Base-by-base conservation (phyloP, 306 rosid genomes). In the Cicer arietinum region DNA sequence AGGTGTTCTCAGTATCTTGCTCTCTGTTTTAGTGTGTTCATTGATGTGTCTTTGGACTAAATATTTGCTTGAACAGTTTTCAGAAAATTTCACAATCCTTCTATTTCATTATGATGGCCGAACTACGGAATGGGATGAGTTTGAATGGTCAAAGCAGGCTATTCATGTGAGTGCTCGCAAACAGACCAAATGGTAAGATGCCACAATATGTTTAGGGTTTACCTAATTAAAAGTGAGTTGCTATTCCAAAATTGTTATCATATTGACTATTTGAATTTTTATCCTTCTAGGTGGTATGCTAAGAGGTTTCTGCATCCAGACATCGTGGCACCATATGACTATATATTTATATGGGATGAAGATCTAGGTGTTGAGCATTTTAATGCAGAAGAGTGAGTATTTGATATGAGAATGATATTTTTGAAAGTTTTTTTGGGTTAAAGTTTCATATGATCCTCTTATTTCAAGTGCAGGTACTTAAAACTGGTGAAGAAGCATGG, bases 321-420 rank as follows among this genome's bases (percentile, higher is more conserved):
- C 83, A 88, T 95, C 74, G 98, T 95, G 67, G 97, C 98, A n/a
- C 85, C 92, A n/a, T 95, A 95, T 54, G 99, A 95, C 85, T 95
- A 95, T 86, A 88, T 95, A 75, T 95, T 95, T 81, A 82, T 95
- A 72, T 95, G 99, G 99, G 99, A 92, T 83, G 98, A 95, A 83
- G 99, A 92, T 87, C 85, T 95, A 10, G 99, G 99, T 40, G 97
- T 95, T 10, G 98, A 95, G 85, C 95, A 95, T 86, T 95, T 95
- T 66, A 72, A 92, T 80, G 93, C 98, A 0, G 98, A 92, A 79
- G 96, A 86, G 99, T 92, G 85, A 88, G 99, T 86, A 22, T 63
- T 79, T 66, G 68, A 67, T 62, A 52, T 62, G n/a, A 35, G 25
- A 77, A 17, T 42, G 74, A 62, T 62, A n/a, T 47, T 25, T 63